Percentiles rank a stretch among this genome's conserved stretches.
These are phyloP conservation scores for Aspergillus transmontanensis DNA, from an alignment of 2,329 filamentous ascomycete genomes.

Conservation along the genomic window DNA sequence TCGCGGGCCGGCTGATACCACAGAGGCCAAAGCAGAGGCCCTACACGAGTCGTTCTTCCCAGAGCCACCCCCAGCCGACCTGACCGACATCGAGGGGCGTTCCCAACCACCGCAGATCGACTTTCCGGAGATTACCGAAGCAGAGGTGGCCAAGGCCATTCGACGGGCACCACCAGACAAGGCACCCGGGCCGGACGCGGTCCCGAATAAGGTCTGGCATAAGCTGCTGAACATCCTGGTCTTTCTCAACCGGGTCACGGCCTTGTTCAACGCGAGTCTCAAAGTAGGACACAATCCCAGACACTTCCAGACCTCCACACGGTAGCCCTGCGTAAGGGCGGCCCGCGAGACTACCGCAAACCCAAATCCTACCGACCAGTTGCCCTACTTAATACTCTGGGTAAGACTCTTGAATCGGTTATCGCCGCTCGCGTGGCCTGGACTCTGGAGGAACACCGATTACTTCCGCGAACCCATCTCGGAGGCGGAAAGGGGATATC, in stretches of 20 bases:
- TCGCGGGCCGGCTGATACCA: conserved; percentile 3
- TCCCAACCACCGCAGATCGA: conserved; percentile 1
- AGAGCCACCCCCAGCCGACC: not conserved
- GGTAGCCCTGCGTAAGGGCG: conserved; percentile 11
- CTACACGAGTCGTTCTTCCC: conserved; percentile 1
- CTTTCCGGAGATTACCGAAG: not conserved
- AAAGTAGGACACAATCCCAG: conserved; percentile 4
- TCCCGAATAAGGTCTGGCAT: conserved; percentile 12
- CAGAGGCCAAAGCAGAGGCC: conserved; percentile 1
- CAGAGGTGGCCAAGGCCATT: conserved; percentile 2
- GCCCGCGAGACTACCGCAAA: conserved; percentile 7
- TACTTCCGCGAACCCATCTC: conserved; percentile 14
- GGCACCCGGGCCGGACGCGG: conserved; percentile 6
- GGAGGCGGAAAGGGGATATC: conserved; percentile 17
- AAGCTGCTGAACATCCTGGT: not conserved
- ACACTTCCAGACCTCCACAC: conserved; percentile 13
- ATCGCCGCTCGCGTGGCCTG: conserved; percentile 13
- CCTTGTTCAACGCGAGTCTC: conserved; percentile 9
- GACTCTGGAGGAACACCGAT: conserved; percentile 7
- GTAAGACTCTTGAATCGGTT: conserved; percentile 16
- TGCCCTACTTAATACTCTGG: conserved; percentile 18
- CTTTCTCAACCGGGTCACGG: not conserved
- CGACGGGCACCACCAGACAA: not conserved
- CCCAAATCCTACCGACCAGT: conserved; percentile 20
- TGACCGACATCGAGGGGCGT: conserved; percentile 14